phyloP scores from a whole-genome alignment of 805 yeast genomes.

The Saturnispora hagleri region DNA sequence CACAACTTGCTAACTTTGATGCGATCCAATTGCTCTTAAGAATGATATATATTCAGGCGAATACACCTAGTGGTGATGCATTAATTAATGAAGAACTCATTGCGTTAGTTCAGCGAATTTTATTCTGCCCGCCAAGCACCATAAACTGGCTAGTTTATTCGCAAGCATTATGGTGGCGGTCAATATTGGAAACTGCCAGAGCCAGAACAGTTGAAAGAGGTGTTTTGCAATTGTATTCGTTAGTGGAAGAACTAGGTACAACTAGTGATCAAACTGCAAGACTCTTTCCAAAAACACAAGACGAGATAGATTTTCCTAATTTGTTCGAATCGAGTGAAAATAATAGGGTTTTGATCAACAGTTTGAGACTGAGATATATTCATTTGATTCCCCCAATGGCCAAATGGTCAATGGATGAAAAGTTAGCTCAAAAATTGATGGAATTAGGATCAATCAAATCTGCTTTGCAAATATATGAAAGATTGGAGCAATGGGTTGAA shows the following conservation, averaged over 20 bases:
- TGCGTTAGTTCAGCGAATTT: slow-evolving; percentile 65
- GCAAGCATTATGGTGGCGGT: slow-evolving; percentile 83
- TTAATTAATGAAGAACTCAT: slow-evolving; percentile 75
- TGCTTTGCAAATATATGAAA: slow-evolving; percentile 81
- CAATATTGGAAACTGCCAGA: slow-evolving; percentile 68
- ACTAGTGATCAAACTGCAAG: slow-evolving; percentile 44
- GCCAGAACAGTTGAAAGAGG: slow-evolving; percentile 92
- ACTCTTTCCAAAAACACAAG: slow-evolving; percentile 37
- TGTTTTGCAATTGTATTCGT: slow-evolving; percentile 80
- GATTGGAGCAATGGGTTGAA: slow-evolving; percentile 68
- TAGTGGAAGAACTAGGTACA: slow-evolving; percentile 81
- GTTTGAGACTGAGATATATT: slow-evolving; percentile 54
- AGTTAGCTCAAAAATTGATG: slow-evolving; percentile 78
- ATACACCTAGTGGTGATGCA: slow-evolving; percentile 62
- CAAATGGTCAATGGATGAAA: slow-evolving; percentile 75
- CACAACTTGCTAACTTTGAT: slow-evolving; percentile 61
- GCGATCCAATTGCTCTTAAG: slow-evolving; percentile 65
- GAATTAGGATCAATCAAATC: slow-evolving; percentile 76
- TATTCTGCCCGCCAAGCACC: slow-evolving; percentile 39
- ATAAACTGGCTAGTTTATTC: slow-evolving; percentile 74
- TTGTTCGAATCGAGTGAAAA: slow-evolving; percentile 13
- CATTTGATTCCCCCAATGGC: slow-evolving; percentile 73
- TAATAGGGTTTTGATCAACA: slow-evolving; percentile 28
- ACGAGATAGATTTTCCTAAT: slow-evolving; percentile 20
- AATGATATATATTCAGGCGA: slow-evolving; percentile 50